Percentiles rank a stretch among this genome's conserved stretches.
These are phyloP conservation scores for Rhodosporidiobolus odoratus DNA, from an alignment of 768 basidiomycete genomes.

Conservation along the genomic window DNA sequence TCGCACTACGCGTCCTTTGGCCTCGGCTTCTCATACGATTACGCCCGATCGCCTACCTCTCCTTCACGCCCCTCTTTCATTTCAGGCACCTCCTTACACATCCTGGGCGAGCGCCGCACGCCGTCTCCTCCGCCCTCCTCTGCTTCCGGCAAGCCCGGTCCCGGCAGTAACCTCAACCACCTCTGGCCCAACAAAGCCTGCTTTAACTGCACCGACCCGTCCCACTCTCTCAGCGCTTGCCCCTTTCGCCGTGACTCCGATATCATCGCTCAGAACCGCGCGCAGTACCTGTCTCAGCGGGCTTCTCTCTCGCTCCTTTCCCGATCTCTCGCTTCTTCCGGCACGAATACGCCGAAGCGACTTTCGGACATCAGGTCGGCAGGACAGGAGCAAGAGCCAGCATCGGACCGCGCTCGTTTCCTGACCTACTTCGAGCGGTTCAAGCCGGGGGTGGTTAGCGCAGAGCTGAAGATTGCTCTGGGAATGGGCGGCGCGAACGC, in stretches of 20 bases:
- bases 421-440: constrained; percentile 3
- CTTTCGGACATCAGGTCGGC: neutral
- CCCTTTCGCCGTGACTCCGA: constrained; percentile 12
- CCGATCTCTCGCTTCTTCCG: neutral
- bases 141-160: neutral
- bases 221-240: constrained; percentile 1
- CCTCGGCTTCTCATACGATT: constrained; percentile 28
- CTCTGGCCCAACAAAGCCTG: constrained; percentile 7
- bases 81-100: neutral
- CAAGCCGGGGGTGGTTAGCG: constrained; percentile 5
- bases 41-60: neutral
- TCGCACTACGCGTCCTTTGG: constrained; percentile 32
- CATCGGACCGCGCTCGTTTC: neutral
- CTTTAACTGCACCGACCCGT: constrained; percentile 23
- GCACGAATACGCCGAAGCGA: neutral
- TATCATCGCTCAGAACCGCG: constrained; percentile 2
- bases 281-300: neutral
- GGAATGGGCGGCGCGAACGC: neutral
- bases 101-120: constrained; percentile 15
- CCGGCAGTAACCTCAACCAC: constrained; percentile 23
- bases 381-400: neutral
- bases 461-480: neutral
- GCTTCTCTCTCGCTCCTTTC: neutral
- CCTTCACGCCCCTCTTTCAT: neutral
- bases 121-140: neutral